Base-by-base conservation (phyloP, 768 basidiomycete genomes). In the Ramaria rubella region DNA sequence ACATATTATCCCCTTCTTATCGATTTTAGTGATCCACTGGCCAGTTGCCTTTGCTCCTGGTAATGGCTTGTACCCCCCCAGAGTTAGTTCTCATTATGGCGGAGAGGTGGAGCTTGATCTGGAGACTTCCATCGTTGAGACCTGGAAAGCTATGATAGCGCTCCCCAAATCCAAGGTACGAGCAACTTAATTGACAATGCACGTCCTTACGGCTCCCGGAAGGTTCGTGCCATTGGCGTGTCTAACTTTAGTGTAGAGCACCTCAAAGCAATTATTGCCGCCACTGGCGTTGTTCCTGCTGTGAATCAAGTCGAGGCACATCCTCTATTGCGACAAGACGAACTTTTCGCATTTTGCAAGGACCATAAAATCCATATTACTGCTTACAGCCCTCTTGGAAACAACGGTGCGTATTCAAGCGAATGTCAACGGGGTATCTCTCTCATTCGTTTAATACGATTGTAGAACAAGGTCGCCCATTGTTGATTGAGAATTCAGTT, bases 251-350 rank as follows among this genome's bases (percentile, higher is more conserved):
- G 78, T 17, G 69, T 84, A 52, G 73, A 75, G 36, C 76, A 87
- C 49, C 68, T 94, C 56, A 71, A 87, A 67, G 85, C 76, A 12
- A 77, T 94, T 63, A 82, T 81, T 59, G 69, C 77, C 19, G 84
- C 82, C 4, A 88, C 87, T 29, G 84, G 83, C 12, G 84, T 87
- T 52, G 79, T 81, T 55, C 91, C 92, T 30, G 83, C 75, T 23
- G 83, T 73, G 29, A 91, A 94, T 72, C 91, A 94, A 72, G 73
- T 94, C 61, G 90, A 93, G 69, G 82, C 83, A 24, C 92, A 94
- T 75, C 89, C 90, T 14, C 77, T 83, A 52, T 78, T 90, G 56
- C 85, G 79, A 9, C 90, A 93, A 65, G 80, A 85, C 49, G 83
- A 89, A 15, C 80, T 91, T 52, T 76, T 84, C 51, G 77, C 73